Conservation (phyloP, 164 flowering plant genomes). For the Taxillus chinensis region DNA sequence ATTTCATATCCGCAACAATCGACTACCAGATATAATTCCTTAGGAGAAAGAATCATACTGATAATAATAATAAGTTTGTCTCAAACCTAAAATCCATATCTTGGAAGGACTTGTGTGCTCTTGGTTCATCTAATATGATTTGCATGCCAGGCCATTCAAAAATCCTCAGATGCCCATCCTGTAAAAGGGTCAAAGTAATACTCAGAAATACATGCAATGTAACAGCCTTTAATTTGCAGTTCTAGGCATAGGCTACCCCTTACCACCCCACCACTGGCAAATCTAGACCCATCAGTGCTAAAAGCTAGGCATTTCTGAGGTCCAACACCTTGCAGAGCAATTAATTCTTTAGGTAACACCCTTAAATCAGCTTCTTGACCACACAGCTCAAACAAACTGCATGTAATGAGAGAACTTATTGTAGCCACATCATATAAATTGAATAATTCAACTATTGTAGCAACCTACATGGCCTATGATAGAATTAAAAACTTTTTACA, state of each 20-base stretch:
- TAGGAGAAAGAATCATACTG: too few species aligned
- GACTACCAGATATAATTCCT: too few species aligned
- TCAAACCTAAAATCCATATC: conserved; percentile 89
- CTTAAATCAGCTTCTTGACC: conserved; percentile 35
- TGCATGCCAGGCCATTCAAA: conserved; percentile 85
- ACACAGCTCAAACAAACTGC: conserved; percentile 63
- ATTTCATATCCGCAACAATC: too few species aligned
- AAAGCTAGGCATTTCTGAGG: conserved; percentile 75
- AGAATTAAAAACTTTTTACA: too few species aligned
- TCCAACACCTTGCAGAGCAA: conserved; percentile 58
- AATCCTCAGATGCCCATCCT: conserved; percentile 94
- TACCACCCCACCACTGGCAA: conserved; percentile 89
- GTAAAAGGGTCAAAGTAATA: conserved; percentile 1
- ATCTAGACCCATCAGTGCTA: conserved; percentile 82
- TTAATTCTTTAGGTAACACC: conserved; percentile 40
- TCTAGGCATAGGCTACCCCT: conserved; percentile 10
- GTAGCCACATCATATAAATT: neutral
- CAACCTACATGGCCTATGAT: neutral
- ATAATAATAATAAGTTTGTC: too few species aligned
- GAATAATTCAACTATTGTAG: neutral
- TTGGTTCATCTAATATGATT: conserved; percentile 70
- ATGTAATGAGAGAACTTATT: conserved; percentile 1
- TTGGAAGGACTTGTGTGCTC: conserved; percentile 69
- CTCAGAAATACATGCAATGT: neutral
- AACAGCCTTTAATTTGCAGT: neutral